Evolutionary conservation across 2,329 filamentous ascomycete genomes (phyloP), one percentile per base, ranked within the genome.

Genomic region (Aspergillus japonicus): DNA sequence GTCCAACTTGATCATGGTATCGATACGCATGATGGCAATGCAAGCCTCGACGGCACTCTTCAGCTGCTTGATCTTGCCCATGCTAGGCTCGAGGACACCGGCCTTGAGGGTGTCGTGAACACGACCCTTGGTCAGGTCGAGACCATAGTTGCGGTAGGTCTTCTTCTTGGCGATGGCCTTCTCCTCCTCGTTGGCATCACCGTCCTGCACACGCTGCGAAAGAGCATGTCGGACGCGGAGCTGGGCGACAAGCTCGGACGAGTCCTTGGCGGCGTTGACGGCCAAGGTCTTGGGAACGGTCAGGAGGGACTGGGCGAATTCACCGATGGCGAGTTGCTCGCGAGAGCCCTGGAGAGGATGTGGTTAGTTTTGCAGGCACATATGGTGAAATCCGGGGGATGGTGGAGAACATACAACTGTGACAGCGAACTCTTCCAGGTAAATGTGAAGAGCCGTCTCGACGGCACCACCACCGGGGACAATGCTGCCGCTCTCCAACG

Each of bases 21-120:
- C 95, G 75, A 99, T 99, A 72, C 95, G 87, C 95, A 99, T 98
- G 76, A 99, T 98, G 73, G 92, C 91, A 78, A 99, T 96, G 78
- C 95, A 98, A 57, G 95, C 95, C 81, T 99, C 95, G 53, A 99
- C 95, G 29, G 95, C 95, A 79, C 90, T 96, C 89, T 99, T 99
- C 73, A 99, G 83, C 83, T 98, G 95, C 79, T 94, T 90, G 68
- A 99, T 86, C 85, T 99, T 99, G 85, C 94, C 97, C 83, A 99
- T 92, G 79, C 90, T 96, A 33, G 95, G 95, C 82, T 99, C 95
- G 73, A 99, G 78, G 63, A 99, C 93, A 73, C 95, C 95, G 12
- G 91, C 88, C 85, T 98, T 98, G 71, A 99, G 82, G 81, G 92
- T 88, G 77, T 99, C 95, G 57, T 93, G 89, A 60, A 98, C 91